Conservation (phyloP, 768 basidiomycete species). For the Trametes sanguinea region DNA sequence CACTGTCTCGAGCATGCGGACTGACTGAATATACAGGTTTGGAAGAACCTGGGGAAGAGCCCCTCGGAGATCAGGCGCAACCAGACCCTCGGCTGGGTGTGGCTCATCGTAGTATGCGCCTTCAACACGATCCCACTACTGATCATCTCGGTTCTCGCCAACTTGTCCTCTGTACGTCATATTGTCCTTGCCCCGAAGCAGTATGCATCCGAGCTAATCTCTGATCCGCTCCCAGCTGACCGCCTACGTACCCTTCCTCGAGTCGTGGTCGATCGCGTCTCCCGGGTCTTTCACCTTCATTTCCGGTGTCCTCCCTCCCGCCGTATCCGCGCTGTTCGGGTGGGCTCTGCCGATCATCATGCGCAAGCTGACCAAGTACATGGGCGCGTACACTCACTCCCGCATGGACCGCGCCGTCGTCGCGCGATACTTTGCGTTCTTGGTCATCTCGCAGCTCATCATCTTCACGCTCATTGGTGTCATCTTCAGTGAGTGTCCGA, state of each 20-base stretch:
- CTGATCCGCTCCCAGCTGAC: conserved; percentile 46
- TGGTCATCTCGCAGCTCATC: conserved; percentile 90
- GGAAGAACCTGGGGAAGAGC: conserved; percentile 84
- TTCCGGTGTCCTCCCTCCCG: conserved; percentile 91
- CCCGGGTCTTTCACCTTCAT: conserved; percentile 74
- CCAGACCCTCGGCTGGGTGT: conserved; percentile 72
- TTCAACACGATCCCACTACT: conserved; percentile 94
- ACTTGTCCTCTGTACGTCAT: conserved; percentile 78
- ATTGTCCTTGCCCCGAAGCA: too few species aligned
- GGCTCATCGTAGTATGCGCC: conserved; percentile 81
- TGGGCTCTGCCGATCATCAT: conserved; percentile 92
- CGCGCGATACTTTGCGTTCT: conserved; percentile 90
- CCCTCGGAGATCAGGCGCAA: conserved; percentile 67
- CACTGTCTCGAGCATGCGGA: background rate
- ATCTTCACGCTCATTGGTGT: conserved; percentile 95
- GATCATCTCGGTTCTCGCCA: conserved; percentile 88
- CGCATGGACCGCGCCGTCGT: conserved; percentile 88
- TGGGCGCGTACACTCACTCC: conserved; percentile 70
- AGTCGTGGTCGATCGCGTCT: conserved; percentile 67
- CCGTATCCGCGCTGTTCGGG: conserved; percentile 85
- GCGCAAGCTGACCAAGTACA: conserved; percentile 76
- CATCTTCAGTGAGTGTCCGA: conserved; percentile 64
- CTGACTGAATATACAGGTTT: conserved; percentile 55
- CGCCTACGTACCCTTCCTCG: conserved; percentile 72
- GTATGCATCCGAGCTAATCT: too few species aligned